Conservation (phyloP, 495 filamentous ascomycete genomes). For the Talaromyces nanjingensis region DNA sequence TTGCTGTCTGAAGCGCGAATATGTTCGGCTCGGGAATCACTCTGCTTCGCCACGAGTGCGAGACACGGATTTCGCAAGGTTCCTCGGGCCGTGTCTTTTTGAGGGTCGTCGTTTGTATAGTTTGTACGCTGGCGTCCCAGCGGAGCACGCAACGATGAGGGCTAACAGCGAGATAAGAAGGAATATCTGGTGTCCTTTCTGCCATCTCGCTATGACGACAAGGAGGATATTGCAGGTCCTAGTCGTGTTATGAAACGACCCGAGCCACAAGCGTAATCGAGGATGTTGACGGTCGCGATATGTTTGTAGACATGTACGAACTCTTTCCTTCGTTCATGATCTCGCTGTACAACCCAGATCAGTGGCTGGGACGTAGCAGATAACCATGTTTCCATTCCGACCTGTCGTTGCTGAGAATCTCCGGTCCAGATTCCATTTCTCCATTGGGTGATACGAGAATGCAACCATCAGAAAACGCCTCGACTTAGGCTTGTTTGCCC, state of each 20-base stretch:
- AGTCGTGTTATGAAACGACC: too few species aligned
- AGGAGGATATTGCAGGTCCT: too few species aligned
- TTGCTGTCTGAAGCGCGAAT: constrained; percentile 58
- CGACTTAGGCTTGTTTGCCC: not conserved
- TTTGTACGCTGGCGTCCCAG: not conserved
- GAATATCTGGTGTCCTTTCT: not conserved
- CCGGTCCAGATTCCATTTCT: not conserved
- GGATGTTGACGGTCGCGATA: too few species aligned
- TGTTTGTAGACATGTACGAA: too few species aligned
- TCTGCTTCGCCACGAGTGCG: too few species aligned
- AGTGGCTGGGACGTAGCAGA: not conserved
- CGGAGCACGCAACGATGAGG: not conserved
- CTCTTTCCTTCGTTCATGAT: too few species aligned
- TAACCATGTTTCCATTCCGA: not conserved
- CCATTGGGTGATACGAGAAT: not conserved
- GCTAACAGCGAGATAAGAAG: not conserved
- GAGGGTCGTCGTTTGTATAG: too few species aligned
- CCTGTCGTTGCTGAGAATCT: not conserved
- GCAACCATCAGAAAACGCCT: not conserved
- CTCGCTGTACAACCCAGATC: too few species aligned
- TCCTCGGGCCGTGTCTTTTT: too few species aligned
- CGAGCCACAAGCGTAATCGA: too few species aligned
- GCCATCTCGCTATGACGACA: too few species aligned
- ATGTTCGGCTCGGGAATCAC: constrained; percentile 16
- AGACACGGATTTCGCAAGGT: too few species aligned